Conservation (phyloP, 1,284 basidiomycete species). For the Boletus calvinii region DNA sequence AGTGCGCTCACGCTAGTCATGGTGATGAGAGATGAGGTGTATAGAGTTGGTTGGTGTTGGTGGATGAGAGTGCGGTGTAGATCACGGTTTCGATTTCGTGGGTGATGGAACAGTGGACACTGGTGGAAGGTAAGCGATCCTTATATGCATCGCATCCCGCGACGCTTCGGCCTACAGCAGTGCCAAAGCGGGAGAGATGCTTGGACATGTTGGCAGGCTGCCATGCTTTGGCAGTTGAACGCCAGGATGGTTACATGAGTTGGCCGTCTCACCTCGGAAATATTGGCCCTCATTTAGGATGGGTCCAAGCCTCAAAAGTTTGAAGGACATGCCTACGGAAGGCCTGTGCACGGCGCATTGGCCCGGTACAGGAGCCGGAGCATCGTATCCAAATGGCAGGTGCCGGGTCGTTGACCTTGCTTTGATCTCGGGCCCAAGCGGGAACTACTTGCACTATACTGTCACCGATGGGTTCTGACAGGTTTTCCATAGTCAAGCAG, state of each 20-base stretch:
- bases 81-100: not conserved
- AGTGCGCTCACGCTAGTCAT: conserved; percentile 10
- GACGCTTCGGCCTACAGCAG: conserved; percentile 12
- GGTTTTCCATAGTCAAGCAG: not conserved
- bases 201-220: conserved; percentile 15
- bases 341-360: not conserved
- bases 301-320: conserved; percentile 1
- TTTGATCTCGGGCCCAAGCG: conserved; percentile 19
- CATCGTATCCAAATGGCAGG: conserved; percentile 2
- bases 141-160: conserved; percentile 17
- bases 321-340: too few species aligned
- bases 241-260: conserved; percentile 10
- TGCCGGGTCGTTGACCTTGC: conserved; percentile 17
- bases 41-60: not conserved
- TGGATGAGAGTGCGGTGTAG: not conserved
- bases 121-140: conserved; percentile 5
- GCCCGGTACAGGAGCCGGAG: not conserved
- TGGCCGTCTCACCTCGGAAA: conserved; percentile 11
- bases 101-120: not conserved
- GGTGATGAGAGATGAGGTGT: conserved; percentile 1
- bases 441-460: not conserved
- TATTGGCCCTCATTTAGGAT: conserved; percentile 6
- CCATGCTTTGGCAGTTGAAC: conserved; percentile 15
- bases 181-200: conserved; percentile 22
- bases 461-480: not conserved